These are phyloP conservation scores for Colletotrichum camelliae DNA, from an alignment of 2,329 filamentous ascomycete species.

Conservation along the genomic window DNA sequence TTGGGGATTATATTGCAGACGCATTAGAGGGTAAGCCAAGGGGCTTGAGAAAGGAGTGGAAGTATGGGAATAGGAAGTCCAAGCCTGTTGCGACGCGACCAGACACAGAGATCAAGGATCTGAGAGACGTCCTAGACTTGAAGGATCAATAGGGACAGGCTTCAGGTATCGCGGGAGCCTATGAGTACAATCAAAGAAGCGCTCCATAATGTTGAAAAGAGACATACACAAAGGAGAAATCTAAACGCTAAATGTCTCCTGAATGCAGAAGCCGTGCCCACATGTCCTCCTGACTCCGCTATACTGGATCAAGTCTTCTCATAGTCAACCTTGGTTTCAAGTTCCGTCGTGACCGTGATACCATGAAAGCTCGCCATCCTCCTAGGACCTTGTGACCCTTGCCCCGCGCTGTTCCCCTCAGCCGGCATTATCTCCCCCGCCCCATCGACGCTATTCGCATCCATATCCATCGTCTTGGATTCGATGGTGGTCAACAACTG, in stretches of 20 bases:
- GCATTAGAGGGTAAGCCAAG: slow-evolving; percentile 22
- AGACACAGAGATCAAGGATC: slow-evolving; percentile 25
- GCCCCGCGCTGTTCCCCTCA: not conserved
- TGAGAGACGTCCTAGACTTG: slow-evolving; percentile 22
- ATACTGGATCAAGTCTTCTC: not conserved
- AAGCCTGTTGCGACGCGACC: slow-evolving; percentile 22
- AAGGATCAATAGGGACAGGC: not conserved
- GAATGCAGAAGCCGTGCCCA: not conserved
- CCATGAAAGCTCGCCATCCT: not conserved
- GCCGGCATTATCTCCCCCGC: not conserved
- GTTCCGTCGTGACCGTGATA: slow-evolving; percentile 11
- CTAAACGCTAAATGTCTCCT: not conserved
- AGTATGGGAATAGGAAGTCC: slow-evolving; percentile 19
- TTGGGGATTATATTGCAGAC: slow-evolving; percentile 27
- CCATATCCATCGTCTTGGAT: not conserved
- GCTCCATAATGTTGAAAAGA: not conserved
- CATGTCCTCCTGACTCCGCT: not conserved
- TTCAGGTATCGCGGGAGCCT: not conserved
- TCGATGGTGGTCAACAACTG: not conserved
- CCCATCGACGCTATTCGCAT: not conserved
- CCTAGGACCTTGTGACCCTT: not conserved
- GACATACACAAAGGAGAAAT: not conserved
- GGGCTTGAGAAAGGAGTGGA: slow-evolving; percentile 26
- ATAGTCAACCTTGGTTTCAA: slow-evolving; percentile 5
- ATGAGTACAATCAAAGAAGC: not conserved